phyloP scores from a whole-genome alignment of 257 asterid species.

The Solanum bulbocastanum region DNA sequence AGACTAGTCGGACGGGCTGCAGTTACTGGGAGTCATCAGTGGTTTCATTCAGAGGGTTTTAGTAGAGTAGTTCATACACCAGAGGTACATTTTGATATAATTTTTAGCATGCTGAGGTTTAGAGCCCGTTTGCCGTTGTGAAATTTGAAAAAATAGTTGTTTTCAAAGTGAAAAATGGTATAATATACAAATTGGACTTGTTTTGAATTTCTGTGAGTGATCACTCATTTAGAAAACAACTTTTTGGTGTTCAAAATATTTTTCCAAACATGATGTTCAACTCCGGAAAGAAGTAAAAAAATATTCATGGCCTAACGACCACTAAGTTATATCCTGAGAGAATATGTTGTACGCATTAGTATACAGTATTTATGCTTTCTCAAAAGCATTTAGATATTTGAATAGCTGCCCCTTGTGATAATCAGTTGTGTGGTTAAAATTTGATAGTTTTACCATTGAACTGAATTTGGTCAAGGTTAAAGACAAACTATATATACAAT shows the following conservation, averaged over 20 bases:
- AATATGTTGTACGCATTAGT: background rate
- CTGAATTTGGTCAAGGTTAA: background rate
- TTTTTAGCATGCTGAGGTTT: background rate
- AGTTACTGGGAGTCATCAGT: slow-evolving; percentile 72
- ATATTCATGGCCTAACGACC: background rate
- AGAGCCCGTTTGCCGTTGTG: background rate
- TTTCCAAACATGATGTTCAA: background rate
- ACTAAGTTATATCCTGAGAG: background rate
- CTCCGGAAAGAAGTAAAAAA: background rate
- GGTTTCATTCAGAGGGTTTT: slow-evolving; percentile 54
- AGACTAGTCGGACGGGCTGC: slow-evolving; percentile 84
- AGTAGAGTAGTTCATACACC: slow-evolving; percentile 48
- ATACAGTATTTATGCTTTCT: background rate
- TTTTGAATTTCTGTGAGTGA: background rate
- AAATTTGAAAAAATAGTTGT: background rate
- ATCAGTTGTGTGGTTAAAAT: background rate
- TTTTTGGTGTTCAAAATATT: background rate
- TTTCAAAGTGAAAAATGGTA: background rate
- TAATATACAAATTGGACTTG: background rate
- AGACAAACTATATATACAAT: background rate
- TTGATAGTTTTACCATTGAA: background rate
- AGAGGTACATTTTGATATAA: slow-evolving; percentile 38
- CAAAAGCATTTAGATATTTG: background rate
- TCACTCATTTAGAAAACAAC: background rate
- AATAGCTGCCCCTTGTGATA: background rate